A percentile compares a stretch with the other conserved stretches of the same genome.
Conservation (phyloP, 208 protist genomes). For the Leishmania guyanensis region DNA sequence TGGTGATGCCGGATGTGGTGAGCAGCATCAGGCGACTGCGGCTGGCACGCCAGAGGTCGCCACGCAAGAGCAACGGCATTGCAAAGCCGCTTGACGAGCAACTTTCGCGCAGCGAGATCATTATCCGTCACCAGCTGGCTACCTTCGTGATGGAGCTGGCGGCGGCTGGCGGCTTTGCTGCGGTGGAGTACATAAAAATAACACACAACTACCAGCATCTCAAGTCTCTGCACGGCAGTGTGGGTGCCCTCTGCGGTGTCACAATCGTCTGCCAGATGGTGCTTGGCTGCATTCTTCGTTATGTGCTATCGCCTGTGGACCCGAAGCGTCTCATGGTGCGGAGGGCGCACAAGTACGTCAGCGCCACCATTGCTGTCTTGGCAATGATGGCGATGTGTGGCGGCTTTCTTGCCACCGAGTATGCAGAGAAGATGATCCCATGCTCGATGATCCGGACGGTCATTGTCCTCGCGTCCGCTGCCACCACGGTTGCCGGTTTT, state of each 20-base stretch:
- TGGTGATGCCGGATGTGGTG: slow-evolving; percentile 53
- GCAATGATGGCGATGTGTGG: slow-evolving; percentile 33
- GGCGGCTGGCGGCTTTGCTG: slow-evolving; percentile 41
- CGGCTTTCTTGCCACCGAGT: slow-evolving; percentile 32
- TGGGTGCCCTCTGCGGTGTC: slow-evolving; percentile 35
- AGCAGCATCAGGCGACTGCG: slow-evolving; percentile 34
- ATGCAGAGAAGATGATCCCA: slow-evolving; percentile 31
- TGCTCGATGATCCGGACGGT: slow-evolving; percentile 14
- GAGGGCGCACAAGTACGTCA: slow-evolving; percentile 27
- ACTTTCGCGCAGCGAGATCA: slow-evolving; percentile 20
- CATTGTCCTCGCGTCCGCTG: slow-evolving; percentile 7
- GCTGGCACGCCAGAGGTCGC: background rate
- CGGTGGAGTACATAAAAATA: slow-evolving; percentile 65
- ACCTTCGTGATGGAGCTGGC: slow-evolving; percentile 46
- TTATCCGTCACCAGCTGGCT: slow-evolving; percentile 40
- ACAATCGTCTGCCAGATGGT: slow-evolving; percentile 40
- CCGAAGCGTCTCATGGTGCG: slow-evolving; percentile 3
- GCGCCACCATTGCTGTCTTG: slow-evolving; percentile 26
- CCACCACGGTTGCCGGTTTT: slow-evolving; percentile 2
- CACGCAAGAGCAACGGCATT: background rate
- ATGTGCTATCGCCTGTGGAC: slow-evolving; percentile 16
- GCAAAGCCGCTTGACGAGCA: background rate
- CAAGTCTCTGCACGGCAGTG: slow-evolving; percentile 43
- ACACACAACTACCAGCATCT: slow-evolving; percentile 41
- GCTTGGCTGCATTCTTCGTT: slow-evolving; percentile 34